These are phyloP conservation scores for Xylaria nigripes DNA, from an alignment of 495 filamentous ascomycete species.

Conservation along the genomic window DNA sequence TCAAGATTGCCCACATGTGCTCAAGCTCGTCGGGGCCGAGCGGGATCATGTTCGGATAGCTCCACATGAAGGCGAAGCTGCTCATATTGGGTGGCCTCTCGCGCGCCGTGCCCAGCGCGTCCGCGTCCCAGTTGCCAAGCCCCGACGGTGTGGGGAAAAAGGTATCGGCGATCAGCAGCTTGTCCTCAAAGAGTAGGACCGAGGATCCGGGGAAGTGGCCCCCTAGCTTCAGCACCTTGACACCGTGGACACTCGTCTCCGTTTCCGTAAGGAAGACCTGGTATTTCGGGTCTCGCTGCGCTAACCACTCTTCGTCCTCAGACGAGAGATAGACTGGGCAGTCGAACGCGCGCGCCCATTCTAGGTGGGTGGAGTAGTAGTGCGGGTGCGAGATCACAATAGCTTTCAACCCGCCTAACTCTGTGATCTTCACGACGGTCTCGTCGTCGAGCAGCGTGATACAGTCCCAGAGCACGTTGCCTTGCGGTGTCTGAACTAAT, in stretches of 20 bases:
- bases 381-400: slow-evolving; percentile 78
- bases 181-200: slow-evolving; percentile 49
- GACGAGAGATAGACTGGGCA: slow-evolving; percentile 55
- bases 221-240: slow-evolving; percentile 58
- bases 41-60: slow-evolving; percentile 73
- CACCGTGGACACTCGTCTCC: slow-evolving; percentile 35
- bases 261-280: slow-evolving; percentile 35
- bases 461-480: slow-evolving; percentile 71
- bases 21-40: slow-evolving; percentile 49
- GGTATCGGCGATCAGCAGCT: slow-evolving; percentile 63
- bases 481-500: slow-evolving; percentile 48
- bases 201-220: slow-evolving; percentile 70
- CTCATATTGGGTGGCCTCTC: slow-evolving; percentile 48
- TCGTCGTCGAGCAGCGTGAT: slow-evolving; percentile 54
- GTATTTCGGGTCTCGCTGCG: slow-evolving; percentile 20
- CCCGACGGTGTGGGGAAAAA: slow-evolving; percentile 57
- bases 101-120: slow-evolving; percentile 26
- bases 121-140: slow-evolving; percentile 31
- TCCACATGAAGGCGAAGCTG: slow-evolving; percentile 69
- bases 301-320: slow-evolving; percentile 56
- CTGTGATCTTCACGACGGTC: slow-evolving; percentile 43
- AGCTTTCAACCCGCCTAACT: slow-evolving; percentile 52
- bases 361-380: slow-evolving; percentile 61
- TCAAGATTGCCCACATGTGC: slow-evolving; percentile 45
- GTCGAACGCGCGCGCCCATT: slow-evolving; percentile 56